A percentile compares a stretch with the other conserved stretches of the same genome.
Evolutionary conservation across 2,329 filamentous ascomycete genomes (phyloP).

Genomic region (Cryphonectria japonica): DNA sequence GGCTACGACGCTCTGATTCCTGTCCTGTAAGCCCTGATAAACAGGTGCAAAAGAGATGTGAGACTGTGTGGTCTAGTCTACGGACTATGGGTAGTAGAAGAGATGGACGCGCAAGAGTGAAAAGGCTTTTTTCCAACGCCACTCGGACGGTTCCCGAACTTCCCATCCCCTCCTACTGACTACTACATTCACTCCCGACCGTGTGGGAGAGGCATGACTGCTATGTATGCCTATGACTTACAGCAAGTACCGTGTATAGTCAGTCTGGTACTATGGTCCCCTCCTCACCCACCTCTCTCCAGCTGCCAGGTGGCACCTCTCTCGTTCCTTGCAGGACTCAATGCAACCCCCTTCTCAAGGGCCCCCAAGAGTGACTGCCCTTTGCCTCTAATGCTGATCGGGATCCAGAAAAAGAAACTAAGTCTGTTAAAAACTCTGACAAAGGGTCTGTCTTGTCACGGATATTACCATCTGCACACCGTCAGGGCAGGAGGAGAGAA

Average conservation of each 20-base stretch:
- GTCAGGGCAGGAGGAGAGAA: background rate
- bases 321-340: slow-evolving; percentile 6
- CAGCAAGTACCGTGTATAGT: too few relatives aligned
- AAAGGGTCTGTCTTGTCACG: too few relatives aligned
- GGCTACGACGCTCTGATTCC: background rate
- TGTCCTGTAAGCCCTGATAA: background rate
- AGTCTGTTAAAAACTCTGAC: background rate
- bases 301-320: slow-evolving; percentile 4
- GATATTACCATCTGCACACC: background rate
- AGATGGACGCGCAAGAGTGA: too few relatives aligned
- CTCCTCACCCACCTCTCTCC: background rate
- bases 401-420: background rate
- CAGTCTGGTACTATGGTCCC: background rate
- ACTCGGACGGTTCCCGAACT: slow-evolving; percentile 4
- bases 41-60: background rate
- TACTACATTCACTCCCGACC: slow-evolving; percentile 1
- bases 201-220: background rate
- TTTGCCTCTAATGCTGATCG: background rate
- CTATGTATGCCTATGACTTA: background rate
- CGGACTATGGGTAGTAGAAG: too few relatives aligned
- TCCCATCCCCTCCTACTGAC: background rate
- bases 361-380: background rate
- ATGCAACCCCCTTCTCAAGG: background rate
- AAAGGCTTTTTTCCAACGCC: background rate
- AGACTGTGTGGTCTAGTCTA: background rate